phyloP scores from a whole-genome alignment of 228 moss, liverwort and hornwort genomes.

The Sphagnum fallax region DNA sequence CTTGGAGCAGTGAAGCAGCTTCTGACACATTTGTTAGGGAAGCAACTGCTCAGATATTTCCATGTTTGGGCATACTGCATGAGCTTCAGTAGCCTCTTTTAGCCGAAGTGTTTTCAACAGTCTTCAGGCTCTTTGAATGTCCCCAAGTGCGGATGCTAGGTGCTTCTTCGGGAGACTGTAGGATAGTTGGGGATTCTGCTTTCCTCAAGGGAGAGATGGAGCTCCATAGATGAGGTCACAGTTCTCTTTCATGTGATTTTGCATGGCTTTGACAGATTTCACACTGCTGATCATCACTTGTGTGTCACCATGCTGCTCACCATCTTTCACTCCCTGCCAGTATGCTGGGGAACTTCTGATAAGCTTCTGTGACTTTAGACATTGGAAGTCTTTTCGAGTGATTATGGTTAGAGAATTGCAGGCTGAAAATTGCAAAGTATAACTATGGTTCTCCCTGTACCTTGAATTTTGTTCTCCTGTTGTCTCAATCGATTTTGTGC shows the following conservation, averaged over 20 bases:
- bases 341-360: too few species aligned
- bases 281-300: conserved; percentile 39
- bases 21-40: conserved; percentile 64
- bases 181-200: conserved; percentile 53
- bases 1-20: conserved; percentile 74
- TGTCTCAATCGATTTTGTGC: too few species aligned
- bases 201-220: conserved; percentile 47
- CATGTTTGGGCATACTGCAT: conserved; percentile 63
- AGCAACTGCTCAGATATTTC: conserved; percentile 67
- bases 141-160: conserved; percentile 57
- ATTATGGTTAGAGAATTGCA: too few species aligned
- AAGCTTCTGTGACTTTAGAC: too few species aligned
- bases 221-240: conserved; percentile 80
- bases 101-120: conserved; percentile 77
- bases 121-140: conserved; percentile 69
- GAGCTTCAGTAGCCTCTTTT: conserved; percentile 79
- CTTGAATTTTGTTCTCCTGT: too few species aligned
- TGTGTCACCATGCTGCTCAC: conserved; percentile 62
- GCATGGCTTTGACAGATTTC: conserved; percentile 70
- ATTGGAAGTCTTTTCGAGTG: too few species aligned
- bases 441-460: too few species aligned
- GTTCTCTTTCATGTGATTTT: conserved; percentile 81
- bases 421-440: too few species aligned
- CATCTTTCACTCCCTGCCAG: conserved; percentile 61
- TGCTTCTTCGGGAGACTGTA: conserved; percentile 54